Conservation (phyloP, 345 rosid genomes). For the Abelmoschus esculentus region DNA sequence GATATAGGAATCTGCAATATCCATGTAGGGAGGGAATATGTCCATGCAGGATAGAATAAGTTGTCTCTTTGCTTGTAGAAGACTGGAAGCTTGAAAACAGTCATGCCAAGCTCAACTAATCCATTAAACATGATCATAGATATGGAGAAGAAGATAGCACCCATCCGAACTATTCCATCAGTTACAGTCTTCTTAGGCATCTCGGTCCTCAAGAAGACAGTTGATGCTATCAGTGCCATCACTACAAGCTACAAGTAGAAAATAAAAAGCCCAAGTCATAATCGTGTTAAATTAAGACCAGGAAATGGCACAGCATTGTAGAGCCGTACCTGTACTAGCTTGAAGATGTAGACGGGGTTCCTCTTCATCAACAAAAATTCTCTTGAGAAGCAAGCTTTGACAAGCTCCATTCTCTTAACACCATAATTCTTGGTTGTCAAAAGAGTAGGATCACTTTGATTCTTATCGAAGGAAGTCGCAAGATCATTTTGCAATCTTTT, state of each 20-base stretch:
- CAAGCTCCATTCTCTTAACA: constrained; percentile 42
- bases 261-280: constrained; percentile 8
- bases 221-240: constrained; percentile 29
- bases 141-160: constrained; percentile 57
- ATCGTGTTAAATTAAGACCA: neutral
- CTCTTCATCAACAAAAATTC: constrained; percentile 72
- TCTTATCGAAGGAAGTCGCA: constrained; percentile 42
- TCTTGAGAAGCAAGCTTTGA: constrained; percentile 50
- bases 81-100: constrained; percentile 66
- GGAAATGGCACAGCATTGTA: neutral
- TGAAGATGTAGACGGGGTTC: constrained; percentile 68
- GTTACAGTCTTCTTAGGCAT: constrained; percentile 34
- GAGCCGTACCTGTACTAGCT: constrained; percentile 39
- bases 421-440: constrained; percentile 50
- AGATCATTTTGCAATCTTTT: constrained; percentile 38
- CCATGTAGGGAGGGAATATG: constrained; percentile 72
- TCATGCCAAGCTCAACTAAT: constrained; percentile 57
- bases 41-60: constrained; percentile 73
- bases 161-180: constrained; percentile 47
- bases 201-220: constrained; percentile 56
- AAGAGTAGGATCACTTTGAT: constrained; percentile 57
- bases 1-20: constrained; percentile 66
- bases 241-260: constrained; percentile 29
- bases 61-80: constrained; percentile 80
- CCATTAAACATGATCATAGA: constrained; percentile 58